phyloP scores from a whole-genome alignment of 805 yeast genomes.

The Komagataella kurtzmanii region DNA sequence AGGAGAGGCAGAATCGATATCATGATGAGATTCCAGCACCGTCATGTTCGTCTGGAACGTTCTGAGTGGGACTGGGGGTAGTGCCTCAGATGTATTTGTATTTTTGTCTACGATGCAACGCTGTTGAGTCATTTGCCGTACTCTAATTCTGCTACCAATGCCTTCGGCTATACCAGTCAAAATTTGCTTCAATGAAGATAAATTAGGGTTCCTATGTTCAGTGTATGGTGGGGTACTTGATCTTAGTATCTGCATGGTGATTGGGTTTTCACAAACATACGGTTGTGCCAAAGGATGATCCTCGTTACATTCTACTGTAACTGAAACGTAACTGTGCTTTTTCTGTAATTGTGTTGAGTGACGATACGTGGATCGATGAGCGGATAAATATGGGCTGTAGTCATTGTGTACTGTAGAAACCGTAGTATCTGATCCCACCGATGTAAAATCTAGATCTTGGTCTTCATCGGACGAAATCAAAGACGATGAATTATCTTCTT shows the following conservation, averaged over 20 bases:
- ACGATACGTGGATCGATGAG: neutral
- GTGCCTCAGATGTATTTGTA: neutral
- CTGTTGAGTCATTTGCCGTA: neutral
- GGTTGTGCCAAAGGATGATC: neutral
- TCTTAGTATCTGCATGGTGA: neutral
- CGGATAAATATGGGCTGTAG: neutral
- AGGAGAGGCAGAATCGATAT: neutral
- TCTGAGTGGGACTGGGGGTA: slow-evolving; percentile 1
- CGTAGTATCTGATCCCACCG: neutral
- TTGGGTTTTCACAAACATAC: neutral
- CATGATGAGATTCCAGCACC: neutral
- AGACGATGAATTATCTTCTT: neutral
- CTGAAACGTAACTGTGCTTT: neutral
- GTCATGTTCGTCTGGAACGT: slow-evolving; percentile 1
- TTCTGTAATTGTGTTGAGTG: neutral
- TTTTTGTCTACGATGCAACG: neutral
- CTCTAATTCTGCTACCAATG: neutral
- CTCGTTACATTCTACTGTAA: neutral
- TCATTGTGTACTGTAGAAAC: neutral
- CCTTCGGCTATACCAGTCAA: neutral
- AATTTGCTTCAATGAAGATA: neutral
- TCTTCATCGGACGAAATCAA: neutral
- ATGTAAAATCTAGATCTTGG: neutral
- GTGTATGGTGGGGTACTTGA: neutral
- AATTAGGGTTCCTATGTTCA: neutral